phyloP scores from a whole-genome alignment of 805 yeast genomes.

The Saccharomycopsis oosterbeekiorum region DNA sequence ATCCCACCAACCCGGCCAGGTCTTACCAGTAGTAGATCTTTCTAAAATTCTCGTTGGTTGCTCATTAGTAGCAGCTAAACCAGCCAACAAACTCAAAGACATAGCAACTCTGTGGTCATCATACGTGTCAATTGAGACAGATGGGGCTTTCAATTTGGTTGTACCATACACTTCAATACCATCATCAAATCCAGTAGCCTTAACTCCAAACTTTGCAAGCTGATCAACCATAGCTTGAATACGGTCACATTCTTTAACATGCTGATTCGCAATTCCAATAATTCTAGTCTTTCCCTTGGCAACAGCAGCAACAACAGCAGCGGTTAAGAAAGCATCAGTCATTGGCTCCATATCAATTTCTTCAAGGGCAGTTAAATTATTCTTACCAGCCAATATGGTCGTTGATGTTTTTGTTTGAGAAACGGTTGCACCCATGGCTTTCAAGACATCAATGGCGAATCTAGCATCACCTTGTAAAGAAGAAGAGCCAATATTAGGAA shows the following conservation, averaged over 20 bases:
- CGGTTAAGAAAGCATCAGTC: constrained; percentile 98
- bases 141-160: constrained; percentile 45
- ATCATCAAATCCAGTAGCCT: constrained; percentile 76
- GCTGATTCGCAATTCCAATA: constrained; percentile 94
- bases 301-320: constrained; percentile 93
- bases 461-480: constrained; percentile 96
- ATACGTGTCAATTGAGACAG: constrained; percentile 51
- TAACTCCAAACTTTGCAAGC: constrained; percentile 83
- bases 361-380: constrained; percentile 56
- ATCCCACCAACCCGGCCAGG: constrained; percentile 99
- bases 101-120: constrained; percentile 98
- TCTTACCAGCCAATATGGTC: constrained; percentile 75
- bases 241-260: constrained; percentile 95
- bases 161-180: constrained; percentile 84
- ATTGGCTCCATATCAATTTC: constrained; percentile 96
- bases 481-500: constrained; percentile 87
- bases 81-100: constrained; percentile 87
- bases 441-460: constrained; percentile 86
- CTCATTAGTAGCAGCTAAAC: constrained; percentile 37
- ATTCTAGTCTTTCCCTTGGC: constrained; percentile 54
- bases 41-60: constrained; percentile 68
- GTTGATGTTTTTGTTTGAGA: constrained; percentile 77
- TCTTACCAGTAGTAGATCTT: constrained; percentile 88
- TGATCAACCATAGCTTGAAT: constrained; percentile 90
- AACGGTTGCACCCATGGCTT: constrained; percentile 92